Evolutionary conservation across 257 asterid species (phyloP), one percentile per base, ranked within the genome.

Genomic region (Penstemon barbatus): DNA sequence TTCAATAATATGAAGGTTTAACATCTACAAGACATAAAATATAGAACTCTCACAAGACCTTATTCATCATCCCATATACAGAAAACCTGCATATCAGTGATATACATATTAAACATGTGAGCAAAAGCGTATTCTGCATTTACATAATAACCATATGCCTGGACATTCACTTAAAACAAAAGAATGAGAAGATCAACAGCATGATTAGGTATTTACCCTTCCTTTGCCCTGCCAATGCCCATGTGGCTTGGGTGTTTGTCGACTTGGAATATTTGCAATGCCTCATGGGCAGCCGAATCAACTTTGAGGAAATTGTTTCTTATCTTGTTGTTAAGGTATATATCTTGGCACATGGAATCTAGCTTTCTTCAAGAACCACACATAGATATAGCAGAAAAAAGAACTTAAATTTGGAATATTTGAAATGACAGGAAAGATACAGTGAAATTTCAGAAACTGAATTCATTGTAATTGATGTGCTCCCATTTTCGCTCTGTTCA

Each of bases 211-310:
- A 74, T 65, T 77, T 83, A 93, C 99, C 99, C 99, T 87, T 93
- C 99, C 85, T 90, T 93, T 68, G 99, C 87, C 86, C 96, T 90
- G 53, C 99, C 99, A 78, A 93, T 93, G 66, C 99, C 99, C 99
- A 90, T 93, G 75, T 93, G 99, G 73, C 99, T 93, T 55, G 99
- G 99, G 78, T 93, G 99, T 75, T 88, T 90, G 82, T 93, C 99
- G 45, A 85, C 86, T 77, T 93, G 97, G 80, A 93, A 93, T 73
- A 93, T 90, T 80, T 93, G 99, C 80, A 93, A 83, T 60, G 96
- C 97, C 75, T 93, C 99, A 37, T 84, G 96, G 44, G 91, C 97
- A 73, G 87, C 83, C 4, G 99, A 78, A 85, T 93, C 99, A 83
- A 93, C 95, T 79, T 85, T 88, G 71, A 93, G 95, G 78, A 90